These are phyloP conservation scores for Stachybotrys chartarum DNA, from an alignment of 2,329 filamentous ascomycete species.

Conservation along the genomic window DNA sequence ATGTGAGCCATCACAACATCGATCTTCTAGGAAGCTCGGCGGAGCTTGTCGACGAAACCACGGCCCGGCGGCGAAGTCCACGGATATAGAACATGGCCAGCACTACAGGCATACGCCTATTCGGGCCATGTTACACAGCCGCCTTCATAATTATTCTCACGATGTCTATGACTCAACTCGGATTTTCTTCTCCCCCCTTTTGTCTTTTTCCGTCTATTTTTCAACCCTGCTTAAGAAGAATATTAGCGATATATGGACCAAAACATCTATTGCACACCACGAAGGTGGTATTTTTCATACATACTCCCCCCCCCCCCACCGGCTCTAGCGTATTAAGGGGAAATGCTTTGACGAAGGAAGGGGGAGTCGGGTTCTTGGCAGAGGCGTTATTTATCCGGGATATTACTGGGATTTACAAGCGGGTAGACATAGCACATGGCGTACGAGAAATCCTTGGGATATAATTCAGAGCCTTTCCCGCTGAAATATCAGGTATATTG, in stretches of 20 bases:
- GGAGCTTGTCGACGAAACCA: conserved; percentile 41
- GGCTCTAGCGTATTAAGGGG: too few species aligned
- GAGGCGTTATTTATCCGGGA: conserved; percentile 3
- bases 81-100: neutral
- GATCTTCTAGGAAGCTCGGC: conserved; percentile 47
- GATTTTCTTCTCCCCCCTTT: conserved; percentile 4
- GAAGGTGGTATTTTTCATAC: too few species aligned
- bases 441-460: conserved; percentile 15
- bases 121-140: neutral
- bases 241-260: neutral
- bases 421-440: conserved; percentile 21
- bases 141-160: conserved; percentile 5
- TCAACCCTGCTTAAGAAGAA: conserved; percentile 1
- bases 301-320: too few species aligned
- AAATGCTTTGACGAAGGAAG: neutral
- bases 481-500: too few species aligned
- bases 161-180: conserved; percentile 9
- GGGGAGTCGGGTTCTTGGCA: neutral
- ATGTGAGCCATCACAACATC: conserved; percentile 34
- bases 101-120: neutral
- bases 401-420: conserved; percentile 10
- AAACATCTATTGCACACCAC: neutral
- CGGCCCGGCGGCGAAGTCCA: neutral
- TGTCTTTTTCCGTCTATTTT: conserved; percentile 5
- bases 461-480: too few species aligned